Evolutionary conservation across 192 early-diverging fungal genomes (phyloP).

Genomic region (Mortierella claussenii): DNA sequence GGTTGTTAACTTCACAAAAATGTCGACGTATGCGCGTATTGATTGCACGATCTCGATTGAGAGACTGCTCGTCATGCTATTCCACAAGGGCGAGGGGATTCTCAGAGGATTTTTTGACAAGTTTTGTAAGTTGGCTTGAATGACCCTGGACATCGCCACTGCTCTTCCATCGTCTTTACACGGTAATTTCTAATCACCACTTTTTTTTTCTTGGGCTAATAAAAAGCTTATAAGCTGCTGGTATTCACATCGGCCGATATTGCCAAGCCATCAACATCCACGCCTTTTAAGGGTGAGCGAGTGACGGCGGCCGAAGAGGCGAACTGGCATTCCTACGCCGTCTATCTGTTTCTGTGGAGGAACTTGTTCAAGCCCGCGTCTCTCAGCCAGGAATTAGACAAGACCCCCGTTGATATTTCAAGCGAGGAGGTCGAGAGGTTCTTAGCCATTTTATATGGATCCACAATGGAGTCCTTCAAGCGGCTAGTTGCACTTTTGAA

Average conservation of each 20-base stretch:
- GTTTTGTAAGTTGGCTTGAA: slow-evolving; percentile 59
- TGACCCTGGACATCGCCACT: too few species aligned
- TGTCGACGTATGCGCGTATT: slow-evolving; percentile 56
- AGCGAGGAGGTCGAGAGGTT: slow-evolving; percentile 20
- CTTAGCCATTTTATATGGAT: slow-evolving; percentile 25
- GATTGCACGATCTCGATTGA: slow-evolving; percentile 60
- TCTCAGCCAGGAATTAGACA: slow-evolving; percentile 16
- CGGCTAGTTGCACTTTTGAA: slow-evolving; percentile 34
- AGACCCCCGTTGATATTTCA: slow-evolving; percentile 11
- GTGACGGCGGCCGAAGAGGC: slow-evolving; percentile 3
- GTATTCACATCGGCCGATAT: slow-evolving; percentile 63
- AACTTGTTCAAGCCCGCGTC: slow-evolving; percentile 59
- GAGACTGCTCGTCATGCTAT: slow-evolving; percentile 64
- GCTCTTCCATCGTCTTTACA: too few species aligned
- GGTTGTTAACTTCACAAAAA: slow-evolving; percentile 60
- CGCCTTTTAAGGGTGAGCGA: not conserved
- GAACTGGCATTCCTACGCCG: slow-evolving; percentile 56
- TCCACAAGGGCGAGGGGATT: slow-evolving; percentile 57
- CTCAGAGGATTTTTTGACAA: slow-evolving; percentile 56
- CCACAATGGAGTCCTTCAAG: slow-evolving; percentile 42
- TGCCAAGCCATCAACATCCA: not conserved
- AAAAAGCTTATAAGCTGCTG: slow-evolving; percentile 63
- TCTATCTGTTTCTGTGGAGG: slow-evolving; percentile 71
- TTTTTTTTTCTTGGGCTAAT: too few species aligned
- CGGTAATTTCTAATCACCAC: too few species aligned